Conservation (phyloP, 768 basidiomycete species). For the Mycena latifolia region DNA sequence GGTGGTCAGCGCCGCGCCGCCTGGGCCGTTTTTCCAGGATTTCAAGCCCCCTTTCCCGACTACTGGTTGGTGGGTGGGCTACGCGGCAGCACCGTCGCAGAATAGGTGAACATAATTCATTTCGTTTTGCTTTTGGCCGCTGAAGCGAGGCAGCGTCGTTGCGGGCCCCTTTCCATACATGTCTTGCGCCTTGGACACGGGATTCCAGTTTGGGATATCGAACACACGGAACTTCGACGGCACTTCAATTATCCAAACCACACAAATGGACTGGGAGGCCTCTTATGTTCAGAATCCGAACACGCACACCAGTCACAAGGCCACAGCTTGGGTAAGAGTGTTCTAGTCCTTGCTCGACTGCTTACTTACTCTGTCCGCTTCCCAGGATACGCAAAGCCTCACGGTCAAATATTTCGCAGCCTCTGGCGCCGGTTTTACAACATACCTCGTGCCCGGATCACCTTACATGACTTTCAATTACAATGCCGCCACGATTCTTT, state of each 20-base stretch:
- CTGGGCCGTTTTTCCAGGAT: slow-evolving; percentile 49
- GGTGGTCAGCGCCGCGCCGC: slow-evolving; percentile 35
- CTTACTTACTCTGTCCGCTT: neutral
- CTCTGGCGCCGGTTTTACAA: slow-evolving; percentile 45
- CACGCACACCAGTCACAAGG: slow-evolving; percentile 45
- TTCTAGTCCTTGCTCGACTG: neutral
- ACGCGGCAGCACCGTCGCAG: slow-evolving; percentile 41
- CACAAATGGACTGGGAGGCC: slow-evolving; percentile 48
- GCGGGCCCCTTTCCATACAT: slow-evolving; percentile 50
- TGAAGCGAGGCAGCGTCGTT: slow-evolving; percentile 37
- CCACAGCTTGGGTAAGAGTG: slow-evolving; percentile 45
- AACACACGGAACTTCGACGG: slow-evolving; percentile 47
- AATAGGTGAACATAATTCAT: slow-evolving; percentile 28
- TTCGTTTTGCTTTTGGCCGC: neutral
- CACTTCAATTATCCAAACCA: slow-evolving; percentile 46
- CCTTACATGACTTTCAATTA: slow-evolving; percentile 50
- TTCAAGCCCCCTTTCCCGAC: slow-evolving; percentile 49
- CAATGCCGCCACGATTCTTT: slow-evolving; percentile 44
- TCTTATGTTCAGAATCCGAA: slow-evolving; percentile 48
- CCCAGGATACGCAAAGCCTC: slow-evolving; percentile 48
- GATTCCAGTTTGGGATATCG: slow-evolving; percentile 47
- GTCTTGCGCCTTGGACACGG: slow-evolving; percentile 41
- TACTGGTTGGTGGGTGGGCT: slow-evolving; percentile 52
- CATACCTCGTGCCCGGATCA: slow-evolving; percentile 48
- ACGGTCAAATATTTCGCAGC: slow-evolving; percentile 51